Evolutionary conservation across 768 basidiomycete genomes (phyloP).

Genomic region (Suillus sp.): DNA sequence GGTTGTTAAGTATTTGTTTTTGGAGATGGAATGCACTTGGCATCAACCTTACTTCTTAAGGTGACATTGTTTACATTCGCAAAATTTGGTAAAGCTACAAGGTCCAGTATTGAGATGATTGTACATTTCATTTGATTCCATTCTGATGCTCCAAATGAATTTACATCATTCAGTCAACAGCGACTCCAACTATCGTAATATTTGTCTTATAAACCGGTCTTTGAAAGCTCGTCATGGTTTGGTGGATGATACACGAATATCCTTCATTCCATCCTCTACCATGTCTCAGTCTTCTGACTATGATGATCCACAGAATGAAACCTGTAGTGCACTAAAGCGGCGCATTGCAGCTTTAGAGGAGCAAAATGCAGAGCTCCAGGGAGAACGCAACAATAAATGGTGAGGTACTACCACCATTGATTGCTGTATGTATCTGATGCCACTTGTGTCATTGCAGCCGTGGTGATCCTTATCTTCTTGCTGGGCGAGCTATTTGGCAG

Average conservation of each 20-base stretch:
- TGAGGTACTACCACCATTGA: background rate
- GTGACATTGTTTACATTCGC: no score
- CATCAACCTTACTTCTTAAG: no score
- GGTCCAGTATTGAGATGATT: no score
- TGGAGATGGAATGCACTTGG: no score
- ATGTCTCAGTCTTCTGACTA: background rate
- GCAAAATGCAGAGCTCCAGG: slow-evolving; percentile 9
- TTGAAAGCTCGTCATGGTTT: no score
- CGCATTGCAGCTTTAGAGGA: slow-evolving; percentile 14
- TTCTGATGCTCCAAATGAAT: no score
- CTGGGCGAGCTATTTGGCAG: slow-evolving; percentile 14
- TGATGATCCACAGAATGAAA: background rate
- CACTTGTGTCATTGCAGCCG: background rate
- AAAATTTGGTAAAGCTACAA: no score
- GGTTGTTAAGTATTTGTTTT: no score
- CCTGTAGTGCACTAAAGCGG: slow-evolving; percentile 7
- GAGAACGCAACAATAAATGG: background rate
- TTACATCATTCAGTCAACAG: no score
- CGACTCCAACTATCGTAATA: no score
- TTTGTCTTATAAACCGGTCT: no score
- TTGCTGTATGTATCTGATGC: background rate
- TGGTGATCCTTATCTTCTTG: background rate
- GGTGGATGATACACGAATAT: background rate
- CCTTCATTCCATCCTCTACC: background rate
- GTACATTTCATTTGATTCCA: no score